These are phyloP conservation scores for Arthrocladium fulminans DNA, from an alignment of 2,329 filamentous ascomycete species.

Conservation along the genomic window DNA sequence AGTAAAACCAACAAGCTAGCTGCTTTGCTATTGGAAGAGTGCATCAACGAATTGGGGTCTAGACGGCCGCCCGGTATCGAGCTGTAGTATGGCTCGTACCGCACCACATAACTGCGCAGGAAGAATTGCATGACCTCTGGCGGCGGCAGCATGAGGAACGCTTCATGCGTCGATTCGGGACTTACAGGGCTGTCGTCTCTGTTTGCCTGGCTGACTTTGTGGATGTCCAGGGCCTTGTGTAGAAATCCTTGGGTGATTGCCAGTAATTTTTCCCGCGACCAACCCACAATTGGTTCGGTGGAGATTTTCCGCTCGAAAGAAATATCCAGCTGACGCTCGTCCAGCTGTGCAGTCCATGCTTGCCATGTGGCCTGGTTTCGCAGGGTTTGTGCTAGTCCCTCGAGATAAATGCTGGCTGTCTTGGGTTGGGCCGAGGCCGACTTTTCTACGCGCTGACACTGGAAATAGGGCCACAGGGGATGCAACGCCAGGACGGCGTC, in stretches of 20 bases:
- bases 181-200: constrained; percentile 21
- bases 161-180: constrained; percentile 44
- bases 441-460: constrained; percentile 40
- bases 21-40: constrained; percentile 52
- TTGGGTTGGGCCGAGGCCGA: constrained; percentile 42
- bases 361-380: constrained; percentile 45
- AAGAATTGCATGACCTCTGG: constrained; percentile 60
- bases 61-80: constrained; percentile 52
- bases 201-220: constrained; percentile 35
- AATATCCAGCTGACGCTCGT: constrained; percentile 32
- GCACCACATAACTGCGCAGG: constrained; percentile 56
- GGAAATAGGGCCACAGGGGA: constrained; percentile 45
- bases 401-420: constrained; percentile 43
- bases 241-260: constrained; percentile 63
- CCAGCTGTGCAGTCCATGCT: constrained; percentile 44
- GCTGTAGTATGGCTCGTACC: constrained; percentile 58
- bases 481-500: constrained; percentile 43
- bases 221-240: constrained; percentile 61
- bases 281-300: constrained; percentile 42
- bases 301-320: constrained; percentile 38
- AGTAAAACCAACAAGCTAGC: constrained; percentile 58
- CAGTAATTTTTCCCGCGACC: constrained; percentile 59
- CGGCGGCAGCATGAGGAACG: constrained; percentile 56
- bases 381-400: constrained; percentile 43
- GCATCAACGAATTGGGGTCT: constrained; percentile 59